Evolutionary conservation across 352 stramenopile genomes (phyloP).

Genomic region (Lagenidium giganteum): DNA sequence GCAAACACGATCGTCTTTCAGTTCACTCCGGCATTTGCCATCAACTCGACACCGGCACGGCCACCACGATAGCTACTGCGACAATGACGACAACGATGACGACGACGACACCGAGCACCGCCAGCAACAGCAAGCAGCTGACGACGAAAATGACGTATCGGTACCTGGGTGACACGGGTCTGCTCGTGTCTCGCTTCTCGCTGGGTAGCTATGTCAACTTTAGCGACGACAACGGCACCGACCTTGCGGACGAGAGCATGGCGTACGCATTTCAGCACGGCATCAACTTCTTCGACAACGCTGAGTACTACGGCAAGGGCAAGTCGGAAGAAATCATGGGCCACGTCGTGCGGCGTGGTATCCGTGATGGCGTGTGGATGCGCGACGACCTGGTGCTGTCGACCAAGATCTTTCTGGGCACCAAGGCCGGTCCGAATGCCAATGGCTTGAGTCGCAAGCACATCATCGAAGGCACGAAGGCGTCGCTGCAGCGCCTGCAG

Average conservation of each 20-base stretch:
- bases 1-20: no score
- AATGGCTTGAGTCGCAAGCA: conserved; percentile 34
- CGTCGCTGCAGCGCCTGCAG: conserved; percentile 34
- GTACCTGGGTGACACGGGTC: conserved; percentile 15
- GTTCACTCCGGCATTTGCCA: no score
- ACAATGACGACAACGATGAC: no score
- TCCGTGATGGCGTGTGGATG: conserved; percentile 20
- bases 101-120: no score
- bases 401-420: conserved; percentile 49
- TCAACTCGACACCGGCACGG: no score
- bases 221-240: neutral
- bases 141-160: conserved; percentile 24
- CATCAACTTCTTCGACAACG: conserved; percentile 51
- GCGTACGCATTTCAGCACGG: conserved; percentile 23
- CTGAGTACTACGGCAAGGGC: conserved; percentile 33
- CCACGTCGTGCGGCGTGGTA: conserved; percentile 33
- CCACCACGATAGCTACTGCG: no score
- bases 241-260: conserved; percentile 26
- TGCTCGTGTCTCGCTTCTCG: conserved; percentile 13
- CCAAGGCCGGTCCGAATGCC: conserved; percentile 18
- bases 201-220: conserved; percentile 12
- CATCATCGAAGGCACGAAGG: conserved; percentile 42
- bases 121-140: no score
- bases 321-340: conserved; percentile 31
- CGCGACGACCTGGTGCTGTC: conserved; percentile 44